These are phyloP conservation scores for Polygonum aviculare DNA, from an alignment of 148 eudicot species.

Conservation along the genomic window DNA sequence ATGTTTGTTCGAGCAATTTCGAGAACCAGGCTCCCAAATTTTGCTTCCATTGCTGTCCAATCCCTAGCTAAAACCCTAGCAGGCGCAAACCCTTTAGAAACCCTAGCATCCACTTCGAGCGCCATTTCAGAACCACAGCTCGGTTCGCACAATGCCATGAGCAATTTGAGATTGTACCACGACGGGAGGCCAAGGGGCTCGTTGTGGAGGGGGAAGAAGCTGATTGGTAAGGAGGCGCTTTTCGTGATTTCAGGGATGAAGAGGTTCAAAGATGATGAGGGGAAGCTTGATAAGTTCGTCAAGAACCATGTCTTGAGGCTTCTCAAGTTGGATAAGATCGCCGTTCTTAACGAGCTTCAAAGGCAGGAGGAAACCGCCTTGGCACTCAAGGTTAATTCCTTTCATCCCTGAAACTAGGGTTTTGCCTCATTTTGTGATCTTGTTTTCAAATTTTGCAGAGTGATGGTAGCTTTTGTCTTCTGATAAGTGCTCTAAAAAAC, in stretches of 20 bases:
- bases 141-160: not conserved
- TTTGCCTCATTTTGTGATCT: not conserved
- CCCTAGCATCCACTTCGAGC: not conserved
- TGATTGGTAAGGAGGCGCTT: conserved; percentile 86
- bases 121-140: not conserved
- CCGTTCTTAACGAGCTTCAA: conserved; percentile 75
- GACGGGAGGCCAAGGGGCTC: conserved; percentile 96
- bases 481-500: not conserved
- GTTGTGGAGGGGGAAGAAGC: conserved; percentile 81
- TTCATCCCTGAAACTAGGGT: not conserved
- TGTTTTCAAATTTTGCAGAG: not conserved
- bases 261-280: conserved; percentile 60
- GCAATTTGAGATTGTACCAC: conserved; percentile 24
- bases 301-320: conserved; percentile 63
- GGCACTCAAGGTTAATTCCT: conserved; percentile 57
- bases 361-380: conserved; percentile 69
- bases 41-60: conserved; percentile 7
- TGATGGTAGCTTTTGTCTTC: not conserved
- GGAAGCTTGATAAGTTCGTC: conserved; percentile 50
- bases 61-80: conserved; percentile 7
- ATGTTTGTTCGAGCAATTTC: conserved; percentile 27
- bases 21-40: conserved; percentile 13
- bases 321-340: conserved; percentile 73
- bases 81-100: not conserved
- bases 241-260: conserved; percentile 60